Evolutionary conservation across 352 stramenopile genomes (phyloP).

Genomic region (Pythium folliculosum): DNA sequence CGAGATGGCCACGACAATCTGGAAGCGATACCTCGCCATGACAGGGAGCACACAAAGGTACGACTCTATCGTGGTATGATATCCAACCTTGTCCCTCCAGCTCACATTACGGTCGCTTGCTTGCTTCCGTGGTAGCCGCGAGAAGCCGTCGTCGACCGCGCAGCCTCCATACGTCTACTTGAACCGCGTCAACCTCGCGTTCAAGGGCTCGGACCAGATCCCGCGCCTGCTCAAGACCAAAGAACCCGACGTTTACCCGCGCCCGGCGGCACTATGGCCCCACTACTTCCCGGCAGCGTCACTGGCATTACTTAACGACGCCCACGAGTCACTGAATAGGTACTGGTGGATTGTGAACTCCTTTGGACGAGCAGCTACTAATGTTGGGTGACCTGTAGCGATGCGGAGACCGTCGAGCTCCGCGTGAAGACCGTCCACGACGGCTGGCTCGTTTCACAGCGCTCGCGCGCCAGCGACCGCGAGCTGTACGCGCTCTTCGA

Average conservation of each 20-base stretch:
- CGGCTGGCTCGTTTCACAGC: constrained; percentile 61
- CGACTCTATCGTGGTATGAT: too few species aligned
- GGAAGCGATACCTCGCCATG: constrained; percentile 14
- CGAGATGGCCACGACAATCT: constrained; percentile 12
- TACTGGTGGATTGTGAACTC: not conserved
- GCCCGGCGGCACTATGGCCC: constrained; percentile 41
- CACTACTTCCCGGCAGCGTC: constrained; percentile 50
- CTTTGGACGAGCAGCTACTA: not conserved
- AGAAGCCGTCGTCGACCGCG: constrained; percentile 6
- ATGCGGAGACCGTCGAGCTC: constrained; percentile 42
- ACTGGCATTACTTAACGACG: constrained; percentile 41
- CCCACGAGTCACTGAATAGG: constrained; percentile 45
- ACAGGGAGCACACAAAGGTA: constrained; percentile 12
- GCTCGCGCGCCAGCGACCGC: constrained; percentile 43
- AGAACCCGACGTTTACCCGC: constrained; percentile 49
- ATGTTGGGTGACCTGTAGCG: not conserved
- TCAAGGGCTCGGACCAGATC: constrained; percentile 45
- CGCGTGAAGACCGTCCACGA: constrained; percentile 56
- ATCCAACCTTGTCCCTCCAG: too few species aligned
- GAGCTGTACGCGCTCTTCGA: constrained; percentile 68
- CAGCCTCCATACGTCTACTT: constrained; percentile 54
- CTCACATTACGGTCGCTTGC: too few species aligned
- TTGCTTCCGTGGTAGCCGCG: constrained; percentile 11
- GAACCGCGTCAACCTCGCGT: constrained; percentile 57
- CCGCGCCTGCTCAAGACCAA: constrained; percentile 55